Base-by-base conservation (phyloP, 116 monocot genomes). In the Zostera marina region DNA sequence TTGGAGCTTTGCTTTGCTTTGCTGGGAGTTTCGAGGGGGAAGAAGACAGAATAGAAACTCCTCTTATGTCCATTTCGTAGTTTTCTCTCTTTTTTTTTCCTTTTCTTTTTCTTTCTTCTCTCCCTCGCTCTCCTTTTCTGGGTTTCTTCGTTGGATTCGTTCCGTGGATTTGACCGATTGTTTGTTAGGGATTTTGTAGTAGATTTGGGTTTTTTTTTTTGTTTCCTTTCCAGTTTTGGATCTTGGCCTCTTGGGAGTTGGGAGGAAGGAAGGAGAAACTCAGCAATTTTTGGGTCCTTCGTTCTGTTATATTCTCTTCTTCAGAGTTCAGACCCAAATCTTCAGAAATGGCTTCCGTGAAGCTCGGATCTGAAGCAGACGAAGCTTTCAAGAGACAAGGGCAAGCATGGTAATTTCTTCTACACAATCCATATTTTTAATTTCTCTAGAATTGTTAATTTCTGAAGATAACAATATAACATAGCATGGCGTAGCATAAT, bases 301-400 rank as follows among this genome's bases (percentile, higher is more conserved):
- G 16, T 48, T 48, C 17, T 48, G 13, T 15, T 15, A 48, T 48
- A 1, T 20, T 20, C 17, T 19, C 6, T 47, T 47, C 49, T 17
- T 5, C 5, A n/a, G n/a, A n/a, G n/a, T 32, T 32, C 32, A 32
- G n/a, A 32, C 32, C 32, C 32, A 7, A 38, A 56, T 42, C 21
- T 11, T 19, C 16, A 42, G 15, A 59, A 41, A 80, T 80, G 80
- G 80, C 72, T 9, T 69, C 42, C 41, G 14, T 74, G 72, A 84
- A 77, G 69, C 64, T 84, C 46, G 80, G 84, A 69, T 77, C 84
- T 13, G 80, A 73, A 64, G 44, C 72, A 46, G 32, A 32, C 32
- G 80, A 77, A 60, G 63, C 60, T 17, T 80, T 84, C 26, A 71
- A 59, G 42, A 59, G 69, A 12, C 54, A 80, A 74, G 84, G 80